Conservation (phyloP, 306 rosid genomes). For the Prunus salicina region DNA sequence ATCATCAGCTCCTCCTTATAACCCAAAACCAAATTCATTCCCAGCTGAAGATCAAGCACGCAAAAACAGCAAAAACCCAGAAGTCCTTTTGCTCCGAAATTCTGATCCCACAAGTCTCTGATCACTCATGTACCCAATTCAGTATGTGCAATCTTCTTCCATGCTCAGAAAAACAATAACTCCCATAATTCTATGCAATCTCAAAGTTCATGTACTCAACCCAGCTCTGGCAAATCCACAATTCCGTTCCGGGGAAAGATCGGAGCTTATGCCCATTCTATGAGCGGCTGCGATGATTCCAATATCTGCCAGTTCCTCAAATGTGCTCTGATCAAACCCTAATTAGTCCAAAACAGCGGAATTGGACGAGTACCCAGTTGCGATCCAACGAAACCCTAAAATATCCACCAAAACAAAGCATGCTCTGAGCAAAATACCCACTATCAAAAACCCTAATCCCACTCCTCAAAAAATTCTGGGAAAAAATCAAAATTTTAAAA, state of each 20-base stretch:
- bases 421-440: conserved; percentile 20
- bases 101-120: conserved; percentile 24
- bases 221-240: conserved; percentile 31
- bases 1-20: conserved; percentile 39
- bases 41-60: conserved; percentile 20
- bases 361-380: conserved; percentile 32
- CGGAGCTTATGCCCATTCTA: conserved; percentile 34
- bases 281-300: conserved; percentile 12
- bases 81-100: conserved; percentile 28
- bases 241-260: conserved; percentile 28
- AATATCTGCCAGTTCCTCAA: conserved; percentile 25
- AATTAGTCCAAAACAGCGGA: conserved; percentile 28
- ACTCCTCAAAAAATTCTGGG: conserved; percentile 8
- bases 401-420: conserved; percentile 21
- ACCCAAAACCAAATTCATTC: conserved; percentile 41
- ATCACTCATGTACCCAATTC: conserved; percentile 43
- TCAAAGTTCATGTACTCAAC: conserved; percentile 47
- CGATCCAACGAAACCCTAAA: conserved; percentile 57
- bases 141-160: conserved; percentile 71
- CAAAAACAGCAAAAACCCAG: conserved; percentile 12
- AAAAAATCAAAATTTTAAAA: neutral
- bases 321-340: conserved; percentile 39
- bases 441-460: conserved; percentile 30
- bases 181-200: conserved; percentile 47
- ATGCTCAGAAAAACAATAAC: conserved; percentile 41